Evolutionary conservation across 1,284 basidiomycete species (phyloP), one percentile per base, ranked within the genome.

Genomic region (Ceratobasidium sp.): DNA sequence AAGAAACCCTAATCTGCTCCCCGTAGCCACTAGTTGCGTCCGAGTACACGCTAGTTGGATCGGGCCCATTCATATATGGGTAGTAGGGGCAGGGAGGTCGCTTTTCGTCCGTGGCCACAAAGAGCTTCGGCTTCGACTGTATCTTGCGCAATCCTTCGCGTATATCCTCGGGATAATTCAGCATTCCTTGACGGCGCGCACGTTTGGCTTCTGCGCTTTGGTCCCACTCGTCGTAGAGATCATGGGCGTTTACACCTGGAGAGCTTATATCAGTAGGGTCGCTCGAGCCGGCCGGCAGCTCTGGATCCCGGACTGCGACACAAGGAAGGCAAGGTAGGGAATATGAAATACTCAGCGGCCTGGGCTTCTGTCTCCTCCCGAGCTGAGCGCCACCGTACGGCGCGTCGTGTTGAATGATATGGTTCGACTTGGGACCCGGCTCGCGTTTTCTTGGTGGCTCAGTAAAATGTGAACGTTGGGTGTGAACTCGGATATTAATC

Each of bases 271-370:
- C 59, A 61, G 59, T 61, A 46, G 21, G 41, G 43, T 32, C 26
- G 36, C 26, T n/a, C 18, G 57, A 26, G 57, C 57, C 57, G n/a
- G 9, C 60, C 60, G 36, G 60, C 60, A 50, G 45, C 60, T 62
- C 60, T 36, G 60, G 36, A 45, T 32, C 50, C 45, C 41, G 50
- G 50, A 65, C 46, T 16, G 50, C 62, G 30, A 65, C 30, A 9
- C 30, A 32, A n/a, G 60, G 60, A 55, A 65, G 65, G 34, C 43
- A 50, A 18, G 69, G 41, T 8, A 59, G 52, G 57, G 55, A 71
- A 58, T 28, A 28, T 48, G 46, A 71, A 48, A 45, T 60, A 71
- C 55, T 60, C 26, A 71, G 69, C 52, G 69, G 57, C 58, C 45
- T 59, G 10, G 57, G 69, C 18, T 55, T 57, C 46, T 62, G 45